Evolutionary conservation across 441 rosid genomes (phyloP).

Genomic region (Jatropha multifida): DNA sequence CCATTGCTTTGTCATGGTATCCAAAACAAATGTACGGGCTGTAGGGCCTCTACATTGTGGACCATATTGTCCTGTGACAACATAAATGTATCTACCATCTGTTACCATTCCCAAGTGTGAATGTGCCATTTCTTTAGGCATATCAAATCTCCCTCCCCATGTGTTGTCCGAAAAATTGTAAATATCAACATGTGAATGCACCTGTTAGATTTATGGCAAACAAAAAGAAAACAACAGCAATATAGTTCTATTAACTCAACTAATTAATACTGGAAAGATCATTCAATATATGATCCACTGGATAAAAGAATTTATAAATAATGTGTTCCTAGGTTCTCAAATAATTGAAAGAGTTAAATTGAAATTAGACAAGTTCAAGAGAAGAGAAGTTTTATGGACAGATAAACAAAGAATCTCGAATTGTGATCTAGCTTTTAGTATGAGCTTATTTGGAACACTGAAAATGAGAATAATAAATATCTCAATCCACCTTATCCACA

Average conservation of each 20-base stretch:
- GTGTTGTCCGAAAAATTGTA: constrained; percentile 75
- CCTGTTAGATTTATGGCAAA: constrained; percentile 36
- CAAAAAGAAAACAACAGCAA: constrained; percentile 4
- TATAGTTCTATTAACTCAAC: not conserved
- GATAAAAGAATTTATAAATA: not conserved
- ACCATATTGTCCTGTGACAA: constrained; percentile 88
- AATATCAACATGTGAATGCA: constrained; percentile 90
- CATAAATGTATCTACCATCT: constrained; percentile 84
- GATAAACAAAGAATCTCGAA: not conserved
- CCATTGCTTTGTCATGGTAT: constrained; percentile 83
- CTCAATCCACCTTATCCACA: no score
- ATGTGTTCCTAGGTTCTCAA: not conserved
- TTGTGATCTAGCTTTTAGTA: not conserved
- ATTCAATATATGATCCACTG: not conserved
- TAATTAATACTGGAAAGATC: not conserved
- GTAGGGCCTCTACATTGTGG: constrained; percentile 97
- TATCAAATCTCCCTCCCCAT: constrained; percentile 89
- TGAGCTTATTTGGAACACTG: not conserved
- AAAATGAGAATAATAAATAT: not conserved
- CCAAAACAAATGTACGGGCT: constrained; percentile 74
- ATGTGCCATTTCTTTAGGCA: constrained; percentile 99
- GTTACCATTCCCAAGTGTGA: constrained; percentile 98
- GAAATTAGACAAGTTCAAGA: not conserved
- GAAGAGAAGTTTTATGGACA: not conserved
- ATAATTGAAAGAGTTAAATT: not conserved